A percentile compares a stretch with the other conserved stretches of the same genome.
Evolutionary conservation across 306 rosid genomes (phyloP).

Genomic region (Clitoria ternatea): DNA sequence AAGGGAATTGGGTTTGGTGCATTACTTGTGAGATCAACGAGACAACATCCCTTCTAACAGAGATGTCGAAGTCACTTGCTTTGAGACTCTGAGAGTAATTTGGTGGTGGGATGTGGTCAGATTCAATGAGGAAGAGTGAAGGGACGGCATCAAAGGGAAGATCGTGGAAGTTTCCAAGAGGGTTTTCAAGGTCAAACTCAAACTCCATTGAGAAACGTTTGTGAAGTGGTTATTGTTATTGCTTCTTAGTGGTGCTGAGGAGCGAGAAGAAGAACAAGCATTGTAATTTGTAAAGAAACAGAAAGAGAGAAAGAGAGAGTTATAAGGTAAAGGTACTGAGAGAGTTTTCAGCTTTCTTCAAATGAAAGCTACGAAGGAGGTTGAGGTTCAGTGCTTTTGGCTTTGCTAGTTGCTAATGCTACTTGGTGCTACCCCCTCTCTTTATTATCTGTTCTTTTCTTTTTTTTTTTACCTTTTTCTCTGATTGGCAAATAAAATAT

Average conservation of each 20-base stretch:
- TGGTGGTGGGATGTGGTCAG: conserved; percentile 75
- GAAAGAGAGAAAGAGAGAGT: background rate
- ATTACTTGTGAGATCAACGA: conserved; percentile 70
- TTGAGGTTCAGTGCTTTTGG: conserved; percentile 26
- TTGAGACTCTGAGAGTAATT: conserved; percentile 54
- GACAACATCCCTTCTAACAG: conserved; percentile 53
- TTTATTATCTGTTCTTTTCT: conserved; percentile 26
- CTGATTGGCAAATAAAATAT: conserved; percentile 44
- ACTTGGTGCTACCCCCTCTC: too few species aligned
- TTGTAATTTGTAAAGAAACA: background rate
- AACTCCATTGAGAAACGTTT: conserved; percentile 57
- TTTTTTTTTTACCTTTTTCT: conserved; percentile 8
- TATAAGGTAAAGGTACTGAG: conserved; percentile 26
- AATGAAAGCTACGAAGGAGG: conserved; percentile 30
- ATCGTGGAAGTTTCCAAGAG: conserved; percentile 47
- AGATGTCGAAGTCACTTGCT: conserved; percentile 38
- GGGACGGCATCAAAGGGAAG: conserved; percentile 41
- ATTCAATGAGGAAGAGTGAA: conserved; percentile 64
- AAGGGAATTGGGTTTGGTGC: background rate
- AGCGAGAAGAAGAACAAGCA: conserved; percentile 21
- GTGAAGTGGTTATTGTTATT: background rate
- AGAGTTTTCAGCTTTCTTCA: conserved; percentile 29
- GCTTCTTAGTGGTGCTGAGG: conserved; percentile 10
- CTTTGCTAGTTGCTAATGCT: conserved; percentile 19
- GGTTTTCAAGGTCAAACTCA: conserved; percentile 90